Percentiles rank a stretch among this genome's conserved stretches.
phyloP scores from a whole-genome alignment of 805 yeast genomes.

The Candida berthetii region DNA sequence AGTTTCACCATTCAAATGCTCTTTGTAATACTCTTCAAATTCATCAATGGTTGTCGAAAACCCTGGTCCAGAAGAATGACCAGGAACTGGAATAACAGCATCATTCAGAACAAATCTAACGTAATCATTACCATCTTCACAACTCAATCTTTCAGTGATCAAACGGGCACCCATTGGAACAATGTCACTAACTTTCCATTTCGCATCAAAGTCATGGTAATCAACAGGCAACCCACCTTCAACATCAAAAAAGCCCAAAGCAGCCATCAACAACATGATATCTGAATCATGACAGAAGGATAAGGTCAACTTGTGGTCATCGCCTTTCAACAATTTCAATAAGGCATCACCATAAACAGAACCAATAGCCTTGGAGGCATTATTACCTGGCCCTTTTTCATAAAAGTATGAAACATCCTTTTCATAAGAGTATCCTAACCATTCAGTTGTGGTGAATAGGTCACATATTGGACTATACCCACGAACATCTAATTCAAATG shows the following conservation, averaged over 20 bases:
- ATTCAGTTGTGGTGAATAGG: constrained; percentile 63
- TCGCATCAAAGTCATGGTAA: constrained; percentile 37
- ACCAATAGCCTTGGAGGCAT: constrained; percentile 52
- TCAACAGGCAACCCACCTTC: constrained; percentile 35
- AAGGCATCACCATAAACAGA: constrained; percentile 49
- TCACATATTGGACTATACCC: constrained; percentile 68
- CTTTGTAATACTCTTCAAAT: constrained; percentile 24
- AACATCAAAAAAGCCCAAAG: constrained; percentile 47
- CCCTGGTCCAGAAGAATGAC: constrained; percentile 49
- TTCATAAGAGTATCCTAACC: constrained; percentile 53
- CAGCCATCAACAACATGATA: constrained; percentile 51
- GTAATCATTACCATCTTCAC: constrained; percentile 27
- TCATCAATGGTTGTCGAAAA: constrained; percentile 35
- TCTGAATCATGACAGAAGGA: constrained; percentile 76
- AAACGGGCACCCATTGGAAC: constrained; percentile 56
- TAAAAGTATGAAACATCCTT: constrained; percentile 57
- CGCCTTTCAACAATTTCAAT: constrained; percentile 38
- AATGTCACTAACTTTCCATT: constrained; percentile 41
- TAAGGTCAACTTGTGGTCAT: constrained; percentile 51
- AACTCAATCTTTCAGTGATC: constrained; percentile 41
- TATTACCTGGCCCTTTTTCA: constrained; percentile 57
- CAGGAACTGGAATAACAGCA: constrained; percentile 44
- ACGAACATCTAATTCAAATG: constrained; percentile 64
- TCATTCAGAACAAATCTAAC: constrained; percentile 48
- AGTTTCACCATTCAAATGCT: constrained; percentile 22